Evolutionary conservation across 345 rosid genomes (phyloP).

Genomic region (Trapa bicornis): DNA sequence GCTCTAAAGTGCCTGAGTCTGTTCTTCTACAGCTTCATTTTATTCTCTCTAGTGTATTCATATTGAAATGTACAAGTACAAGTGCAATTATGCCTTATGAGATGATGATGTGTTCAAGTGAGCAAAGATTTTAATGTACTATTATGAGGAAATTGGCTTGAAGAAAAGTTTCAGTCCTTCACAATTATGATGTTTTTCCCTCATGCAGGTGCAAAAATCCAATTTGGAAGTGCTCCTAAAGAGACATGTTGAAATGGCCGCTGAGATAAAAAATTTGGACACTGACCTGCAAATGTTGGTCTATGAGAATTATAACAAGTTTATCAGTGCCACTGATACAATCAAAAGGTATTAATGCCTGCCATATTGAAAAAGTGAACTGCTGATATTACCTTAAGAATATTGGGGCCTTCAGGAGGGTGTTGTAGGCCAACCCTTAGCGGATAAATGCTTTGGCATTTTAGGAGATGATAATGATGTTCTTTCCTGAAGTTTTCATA

Average conservation of each 20-base stretch:
- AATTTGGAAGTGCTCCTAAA: slow-evolving; percentile 81
- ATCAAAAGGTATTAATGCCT: slow-evolving; percentile 57
- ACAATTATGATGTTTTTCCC: neutral
- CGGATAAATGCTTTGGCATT: neutral
- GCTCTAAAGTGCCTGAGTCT: neutral
- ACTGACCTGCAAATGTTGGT: slow-evolving; percentile 97
- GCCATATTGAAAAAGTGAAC: neutral
- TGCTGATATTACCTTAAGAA: neutral
- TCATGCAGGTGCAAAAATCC: slow-evolving; percentile 55
- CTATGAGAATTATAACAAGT: slow-evolving; percentile 92
- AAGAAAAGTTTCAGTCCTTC: neutral
- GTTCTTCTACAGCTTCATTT: neutral
- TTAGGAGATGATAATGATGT: neutral
- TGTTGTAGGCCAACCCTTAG: neutral
- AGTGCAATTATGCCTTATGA: neutral
- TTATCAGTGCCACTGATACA: slow-evolving; percentile 96
- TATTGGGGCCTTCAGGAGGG: neutral
- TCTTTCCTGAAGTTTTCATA: neutral
- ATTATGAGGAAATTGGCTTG: neutral
- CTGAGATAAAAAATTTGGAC: slow-evolving; percentile 93
- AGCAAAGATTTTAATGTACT: neutral
- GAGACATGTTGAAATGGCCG: slow-evolving; percentile 93
- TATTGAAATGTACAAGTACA: neutral
- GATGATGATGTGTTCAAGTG: neutral
- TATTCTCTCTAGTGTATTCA: neutral